phyloP scores from a whole-genome alignment of 75 land plant genomes.

The Selaginella moellendorffii region DNA sequence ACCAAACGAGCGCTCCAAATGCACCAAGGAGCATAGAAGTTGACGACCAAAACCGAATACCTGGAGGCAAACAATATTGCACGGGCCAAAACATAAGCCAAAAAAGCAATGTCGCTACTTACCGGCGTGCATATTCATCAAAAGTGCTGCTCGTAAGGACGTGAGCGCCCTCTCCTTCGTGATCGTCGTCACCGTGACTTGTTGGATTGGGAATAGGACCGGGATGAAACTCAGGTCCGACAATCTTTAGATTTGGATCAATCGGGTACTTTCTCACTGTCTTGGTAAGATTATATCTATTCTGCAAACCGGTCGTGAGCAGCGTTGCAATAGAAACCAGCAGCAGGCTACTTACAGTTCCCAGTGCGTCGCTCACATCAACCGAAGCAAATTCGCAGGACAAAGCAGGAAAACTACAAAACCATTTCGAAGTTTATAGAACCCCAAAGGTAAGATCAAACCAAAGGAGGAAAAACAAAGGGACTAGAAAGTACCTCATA shows the following conservation, averaged over 20 bases:
- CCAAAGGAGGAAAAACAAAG: background rate
- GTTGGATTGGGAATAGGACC: constrained; percentile 42
- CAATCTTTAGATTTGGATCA: constrained; percentile 47
- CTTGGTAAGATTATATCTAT: constrained; percentile 89
- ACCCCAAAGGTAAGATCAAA: background rate
- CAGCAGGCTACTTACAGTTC: constrained; percentile 62
- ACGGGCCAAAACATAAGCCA: constrained; percentile 2
- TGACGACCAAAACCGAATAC: constrained; percentile 71
- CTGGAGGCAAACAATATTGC: constrained; percentile 28
- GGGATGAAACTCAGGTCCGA: constrained; percentile 73
- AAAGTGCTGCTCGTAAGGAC: constrained; percentile 39
- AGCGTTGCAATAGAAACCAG: background rate
- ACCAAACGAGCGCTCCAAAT: constrained; percentile 82
- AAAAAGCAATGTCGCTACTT: no score
- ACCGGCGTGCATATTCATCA: constrained; percentile 56
- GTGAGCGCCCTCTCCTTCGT: constrained; percentile 63
- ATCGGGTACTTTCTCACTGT: constrained; percentile 85
- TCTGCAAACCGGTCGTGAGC: constrained; percentile 42
- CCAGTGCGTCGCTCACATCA: constrained; percentile 88
- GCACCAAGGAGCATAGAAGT: constrained; percentile 99
- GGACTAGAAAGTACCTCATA: constrained; percentile 42
- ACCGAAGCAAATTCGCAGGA: constrained; percentile 99
- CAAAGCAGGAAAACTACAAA: constrained; percentile 86
- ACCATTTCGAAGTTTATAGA: background rate
- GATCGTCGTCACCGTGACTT: constrained; percentile 72